Conservation (phyloP, 352 stramenopile species). For the Phytopythium vexans region DNA sequence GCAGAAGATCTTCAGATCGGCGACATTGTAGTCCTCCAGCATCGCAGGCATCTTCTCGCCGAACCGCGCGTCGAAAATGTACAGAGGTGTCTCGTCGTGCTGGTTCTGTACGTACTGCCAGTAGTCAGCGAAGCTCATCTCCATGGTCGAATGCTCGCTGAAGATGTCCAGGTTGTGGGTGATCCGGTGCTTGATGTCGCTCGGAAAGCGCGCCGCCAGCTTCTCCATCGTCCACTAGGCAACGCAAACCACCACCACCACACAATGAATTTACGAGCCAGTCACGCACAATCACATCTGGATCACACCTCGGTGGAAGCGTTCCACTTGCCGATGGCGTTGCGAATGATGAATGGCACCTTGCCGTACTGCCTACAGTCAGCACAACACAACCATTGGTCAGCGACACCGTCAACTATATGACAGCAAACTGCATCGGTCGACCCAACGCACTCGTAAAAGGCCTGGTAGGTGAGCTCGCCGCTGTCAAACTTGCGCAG, state of each 20-base stretch:
- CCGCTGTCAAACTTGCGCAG: conserved; percentile 54
- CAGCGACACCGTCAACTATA: background rate
- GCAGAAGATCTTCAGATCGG: conserved; percentile 64
- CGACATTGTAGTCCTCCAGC: conserved; percentile 61
- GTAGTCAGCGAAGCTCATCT: conserved; percentile 82
- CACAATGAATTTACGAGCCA: conserved; percentile 1
- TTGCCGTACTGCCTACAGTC: conserved; percentile 56
- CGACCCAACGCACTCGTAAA: conserved; percentile 54
- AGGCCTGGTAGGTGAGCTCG: conserved; percentile 61
- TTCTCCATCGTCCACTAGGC: conserved; percentile 71
- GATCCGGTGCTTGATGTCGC: conserved; percentile 50
- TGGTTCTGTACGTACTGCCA: conserved; percentile 56
- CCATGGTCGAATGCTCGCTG: conserved; percentile 41
- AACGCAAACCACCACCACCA: background rate
- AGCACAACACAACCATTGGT: background rate
- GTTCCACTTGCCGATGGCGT: conserved; percentile 69
- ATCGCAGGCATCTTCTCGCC: conserved; percentile 77
- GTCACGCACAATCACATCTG: background rate
- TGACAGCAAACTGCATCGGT: background rate
- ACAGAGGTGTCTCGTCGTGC: conserved; percentile 83
- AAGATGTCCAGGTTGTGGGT: conserved; percentile 83
- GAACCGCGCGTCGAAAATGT: conserved; percentile 86
- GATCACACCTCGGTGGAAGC: conserved; percentile 47
- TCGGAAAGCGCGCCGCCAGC: conserved; percentile 42
- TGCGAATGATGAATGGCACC: conserved; percentile 70